Evolutionary conservation across 768 basidiomycete genomes (phyloP), one percentile per base, ranked within the genome.

Genomic region (Tubosaeta brunneosetosa): DNA sequence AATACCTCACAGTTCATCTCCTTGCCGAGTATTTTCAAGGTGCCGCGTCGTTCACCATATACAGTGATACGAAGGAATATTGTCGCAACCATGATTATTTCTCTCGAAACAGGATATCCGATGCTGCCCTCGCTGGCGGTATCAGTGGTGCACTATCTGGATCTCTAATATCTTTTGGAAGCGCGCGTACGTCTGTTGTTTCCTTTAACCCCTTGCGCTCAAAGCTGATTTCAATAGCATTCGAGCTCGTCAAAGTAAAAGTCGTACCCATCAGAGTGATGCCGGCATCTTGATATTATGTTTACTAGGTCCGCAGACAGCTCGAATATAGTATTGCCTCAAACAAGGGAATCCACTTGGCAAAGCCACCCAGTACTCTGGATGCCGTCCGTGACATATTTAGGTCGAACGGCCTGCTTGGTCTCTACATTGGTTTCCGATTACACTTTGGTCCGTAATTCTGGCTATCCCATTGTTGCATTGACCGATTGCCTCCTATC

Each of bases 241-340:
- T 97, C 63, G 94, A 97, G 70, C 86, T 97, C 36, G 91, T 97
- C 65, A 97, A 97, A 79, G 92, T 93, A 53, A 54, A 71, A 52
- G 43, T 53, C 14, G 51, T 44, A 27, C 45, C 19, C 43, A 25
- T 44, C 49, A 19, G 47, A 17, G 22, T 32, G 22, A 42, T 34
- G 13, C 34, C 19, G 32, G 37, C 29, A 34, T 57, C 16, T 52
- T 60, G 41, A 66, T 37, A 36, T 47, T 40, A 32, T 44, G 54
- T 48, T 55, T 49, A 50, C 52, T 62, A 93, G 91, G 86, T 94
- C 49, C 85, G 93, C 52, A 78, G 94, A 59, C 94, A 97, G 61
- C 74, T 97, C 49, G 94, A 97, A 72, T 95, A 86, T 63, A 83
- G 86, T 52, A 97, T 97, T 55, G 94, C 91, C 40, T 83, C 85